These are phyloP conservation scores for Dendrobium catenatum DNA, from an alignment of 106 monocot genomes.

Conservation along the genomic window DNA sequence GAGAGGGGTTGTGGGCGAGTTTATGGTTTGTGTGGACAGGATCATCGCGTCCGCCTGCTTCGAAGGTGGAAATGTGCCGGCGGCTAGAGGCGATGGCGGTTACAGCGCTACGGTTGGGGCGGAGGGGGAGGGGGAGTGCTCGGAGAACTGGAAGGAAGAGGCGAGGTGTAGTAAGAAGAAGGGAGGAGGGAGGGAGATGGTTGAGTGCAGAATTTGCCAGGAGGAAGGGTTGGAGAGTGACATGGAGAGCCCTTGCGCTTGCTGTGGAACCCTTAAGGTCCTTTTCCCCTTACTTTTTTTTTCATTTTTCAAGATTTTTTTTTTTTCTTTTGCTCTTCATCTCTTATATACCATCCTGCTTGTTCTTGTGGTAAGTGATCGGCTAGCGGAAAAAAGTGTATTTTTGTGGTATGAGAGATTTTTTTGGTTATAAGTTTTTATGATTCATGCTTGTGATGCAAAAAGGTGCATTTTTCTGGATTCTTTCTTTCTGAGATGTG, in stretches of 20 bases:
- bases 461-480: background rate
- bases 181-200: constrained; percentile 16
- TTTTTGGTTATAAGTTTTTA: background rate
- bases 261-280: constrained; percentile 93
- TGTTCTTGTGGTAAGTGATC: background rate
- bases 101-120: constrained; percentile 6
- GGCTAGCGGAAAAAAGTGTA: background rate
- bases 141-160: constrained; percentile 8
- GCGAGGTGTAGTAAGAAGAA: constrained; percentile 9
- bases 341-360: background rate
- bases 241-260: constrained; percentile 87
- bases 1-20: constrained; percentile 54
- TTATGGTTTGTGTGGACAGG: constrained; percentile 69
- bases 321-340: background rate
- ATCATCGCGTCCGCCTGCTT: constrained; percentile 61
- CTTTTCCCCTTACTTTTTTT: constrained; percentile 10
- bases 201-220: constrained; percentile 27
- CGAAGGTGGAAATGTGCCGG: constrained; percentile 10
- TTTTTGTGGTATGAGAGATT: background rate
- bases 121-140: constrained; percentile 10
- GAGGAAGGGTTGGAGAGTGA: constrained; percentile 77
- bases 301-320: background rate
- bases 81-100: constrained; percentile 11
- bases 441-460: background rate
- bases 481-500: background rate